Evolutionary conservation across 345 rosid genomes (phyloP), one percentile per base, ranked within the genome.

Genomic region (Murraya paniculata): DNA sequence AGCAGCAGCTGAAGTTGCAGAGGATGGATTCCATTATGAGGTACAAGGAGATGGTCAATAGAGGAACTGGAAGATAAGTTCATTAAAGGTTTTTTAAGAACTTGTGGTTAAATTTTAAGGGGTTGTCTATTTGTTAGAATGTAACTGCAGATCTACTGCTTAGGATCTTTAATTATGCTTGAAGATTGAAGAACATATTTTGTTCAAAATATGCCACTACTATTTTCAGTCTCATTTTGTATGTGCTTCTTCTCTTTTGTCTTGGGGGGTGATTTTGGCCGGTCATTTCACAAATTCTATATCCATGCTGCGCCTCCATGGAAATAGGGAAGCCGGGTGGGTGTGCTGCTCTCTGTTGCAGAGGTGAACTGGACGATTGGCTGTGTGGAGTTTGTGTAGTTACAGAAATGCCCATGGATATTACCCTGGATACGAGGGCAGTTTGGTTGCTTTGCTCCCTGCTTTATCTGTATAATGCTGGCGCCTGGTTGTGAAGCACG

Each of bases 1-100:
- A 87, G 86, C 92, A 93, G 28, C 93, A 93, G 79, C 45, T 93
- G 82, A 87, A 93, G 86, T 80, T 90, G 77, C 96, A 90, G 71
- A 89, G 90, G 90, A 30, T 88, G 27, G 90, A 91, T 78, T 93
- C 98, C 65, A 84, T 90, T 22, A 16, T 81, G 19, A 85, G 88
- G 94, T 83, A 87, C 83, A 91, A 85, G 82, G 89, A 93, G 55
- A 91, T 72, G 86, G 72, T 88, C 33, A 70, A 70, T 50, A 87
- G 86, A 77, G 82, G 84, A 45, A 74, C 64, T 70, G 82, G 39
- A 58, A 67, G 76, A 6, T 86, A 76, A 85, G 7, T 18, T 31
- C 53, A 35, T 58, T 38, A 11, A 64, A 64, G 14, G 3, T 25
- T 64, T 64, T 64, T 35, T 50, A 41, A 57, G 50, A 66, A 78